phyloP scores from a whole-genome alignment of 129 eudicot species.

The Rutidosis leptorrhynchoides region DNA sequence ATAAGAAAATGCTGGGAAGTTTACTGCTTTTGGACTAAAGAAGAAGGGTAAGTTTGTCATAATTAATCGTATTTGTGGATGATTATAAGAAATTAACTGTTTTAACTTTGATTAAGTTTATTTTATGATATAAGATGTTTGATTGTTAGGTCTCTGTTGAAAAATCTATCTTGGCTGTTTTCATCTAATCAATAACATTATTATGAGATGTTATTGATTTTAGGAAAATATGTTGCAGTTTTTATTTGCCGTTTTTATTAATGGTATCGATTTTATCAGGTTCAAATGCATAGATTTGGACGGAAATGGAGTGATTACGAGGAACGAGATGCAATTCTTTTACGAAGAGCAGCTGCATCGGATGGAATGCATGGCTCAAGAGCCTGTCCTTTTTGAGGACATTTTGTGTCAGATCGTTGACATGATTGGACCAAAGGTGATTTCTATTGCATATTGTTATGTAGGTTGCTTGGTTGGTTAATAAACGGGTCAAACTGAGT shows the following conservation, averaged over 20 bases:
- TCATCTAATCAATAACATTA: too few relatives aligned
- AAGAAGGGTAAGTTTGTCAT: too few relatives aligned
- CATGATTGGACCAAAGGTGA: conserved; percentile 20
- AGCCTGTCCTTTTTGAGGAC: conserved; percentile 19
- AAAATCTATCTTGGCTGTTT: too few relatives aligned
- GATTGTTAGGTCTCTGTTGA: too few relatives aligned
- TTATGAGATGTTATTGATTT: not conserved
- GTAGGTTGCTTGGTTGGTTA: not conserved
- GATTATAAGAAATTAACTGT: too few relatives aligned
- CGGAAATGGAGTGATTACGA: conserved; percentile 9
- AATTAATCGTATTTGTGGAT: too few relatives aligned
- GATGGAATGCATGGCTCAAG: conserved; percentile 21
- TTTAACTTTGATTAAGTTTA: too few relatives aligned
- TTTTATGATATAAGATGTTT: too few relatives aligned
- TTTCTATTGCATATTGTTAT: not conserved
- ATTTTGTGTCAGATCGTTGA: conserved; percentile 15
- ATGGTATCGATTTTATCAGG: not conserved
- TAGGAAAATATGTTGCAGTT: not conserved
- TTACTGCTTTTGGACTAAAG: too few relatives aligned
- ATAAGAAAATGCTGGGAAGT: too few relatives aligned
- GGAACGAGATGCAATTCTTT: conserved; percentile 17
- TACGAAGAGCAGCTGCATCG: conserved; percentile 21
- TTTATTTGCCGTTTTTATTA: not conserved
- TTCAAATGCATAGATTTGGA: conserved; percentile 16
- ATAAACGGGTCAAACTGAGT: not conserved